Base-by-base conservation (phyloP, 75 land plant species). In the Isoetes taiwanensis region DNA sequence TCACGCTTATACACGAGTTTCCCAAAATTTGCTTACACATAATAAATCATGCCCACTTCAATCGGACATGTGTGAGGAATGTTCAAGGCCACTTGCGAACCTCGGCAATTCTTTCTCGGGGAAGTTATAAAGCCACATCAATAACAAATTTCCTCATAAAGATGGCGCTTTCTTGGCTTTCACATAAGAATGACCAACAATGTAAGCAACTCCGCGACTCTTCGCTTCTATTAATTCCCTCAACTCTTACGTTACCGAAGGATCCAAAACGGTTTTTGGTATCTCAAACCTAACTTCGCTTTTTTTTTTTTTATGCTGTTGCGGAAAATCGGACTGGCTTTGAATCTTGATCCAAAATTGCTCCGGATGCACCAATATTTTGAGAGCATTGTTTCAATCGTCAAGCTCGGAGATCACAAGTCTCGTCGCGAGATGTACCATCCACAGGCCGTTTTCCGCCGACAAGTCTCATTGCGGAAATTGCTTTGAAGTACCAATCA, bases 401-500 rank as follows among this genome's bases (percentile, higher is more conserved):
- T 30, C 59, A 19, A 14, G 8, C 42, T 30, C 2, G 59, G 3
- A 14, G 59, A 19, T 3, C 11, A 27, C 57, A 28, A 54, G 8
- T 14, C n/a, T 8, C 23, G 57, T n/a, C 23, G n/a, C n/a, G n/a
- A n/a, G n/a, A n/a, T n/a, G n/a, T n/a, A n/a, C n/a, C n/a, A n/a
- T n/a, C n/a, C n/a, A n/a, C n/a, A n/a, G n/a, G n/a, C n/a, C n/a
- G n/a, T n/a, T n/a, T n/a, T n/a, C n/a, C n/a, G n/a, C n/a, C n/a
- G n/a, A n/a, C n/a, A n/a, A n/a, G n/a, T n/a, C n/a, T n/a, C n/a
- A n/a, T n/a, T n/a, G n/a, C n/a, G n/a, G n/a, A n/a, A n/a, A n/a
- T n/a, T n/a, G n/a, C 10, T 5, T 62, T 41, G 66, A 57, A 4
- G 70, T 43, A n/a, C 85, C 78, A 28, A 82, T 64, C 50, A 46